These are phyloP conservation scores for Ocimum tenuiflorum DNA, from an alignment of 257 asterid species.

Conservation along the genomic window DNA sequence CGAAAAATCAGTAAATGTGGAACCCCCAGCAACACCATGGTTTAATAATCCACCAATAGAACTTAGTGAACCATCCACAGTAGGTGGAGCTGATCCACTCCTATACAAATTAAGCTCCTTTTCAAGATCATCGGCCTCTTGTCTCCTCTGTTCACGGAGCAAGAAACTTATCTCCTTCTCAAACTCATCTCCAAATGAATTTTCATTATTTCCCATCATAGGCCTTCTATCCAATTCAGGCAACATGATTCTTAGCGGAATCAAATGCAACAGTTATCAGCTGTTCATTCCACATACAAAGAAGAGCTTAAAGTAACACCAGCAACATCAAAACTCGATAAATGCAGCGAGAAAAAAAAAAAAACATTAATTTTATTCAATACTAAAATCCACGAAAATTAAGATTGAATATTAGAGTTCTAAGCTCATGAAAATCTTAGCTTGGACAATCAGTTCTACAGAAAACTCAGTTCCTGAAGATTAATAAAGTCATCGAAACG, in stretches of 20 bases:
- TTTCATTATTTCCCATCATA: constrained; percentile 58
- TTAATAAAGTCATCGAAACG: constrained; percentile 19
- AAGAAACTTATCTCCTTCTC: constrained; percentile 74
- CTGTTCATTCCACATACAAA: constrained; percentile 25
- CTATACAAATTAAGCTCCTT: constrained; percentile 85
- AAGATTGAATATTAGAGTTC: constrained; percentile 19
- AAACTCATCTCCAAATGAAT: constrained; percentile 72
- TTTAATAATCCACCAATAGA: constrained; percentile 85
- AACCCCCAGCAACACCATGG: constrained; percentile 31
- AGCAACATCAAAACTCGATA: constrained; percentile 22
- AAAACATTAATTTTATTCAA: constrained; percentile 6
- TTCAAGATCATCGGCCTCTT: constrained; percentile 72
- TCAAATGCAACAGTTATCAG: constrained; percentile 1
- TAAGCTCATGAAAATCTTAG: constrained; percentile 27
- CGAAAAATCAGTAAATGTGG: constrained; percentile 47
- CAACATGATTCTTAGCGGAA: constrained; percentile 39
- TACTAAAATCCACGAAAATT: constrained; percentile 3
- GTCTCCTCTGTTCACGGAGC: constrained; percentile 70
- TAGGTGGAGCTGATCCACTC: constrained; percentile 99
- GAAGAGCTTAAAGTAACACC: constrained; percentile 15
- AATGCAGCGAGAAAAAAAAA: constrained; percentile 15
- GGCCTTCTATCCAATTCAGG: constrained; percentile 76
- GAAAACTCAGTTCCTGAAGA: constrained; percentile 16
- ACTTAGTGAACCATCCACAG: constrained; percentile 86
- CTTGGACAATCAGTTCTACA: constrained; percentile 31